Conservation (phyloP, 176 grass and related monocot genomes). For the Triticum timopheevii region DNA sequence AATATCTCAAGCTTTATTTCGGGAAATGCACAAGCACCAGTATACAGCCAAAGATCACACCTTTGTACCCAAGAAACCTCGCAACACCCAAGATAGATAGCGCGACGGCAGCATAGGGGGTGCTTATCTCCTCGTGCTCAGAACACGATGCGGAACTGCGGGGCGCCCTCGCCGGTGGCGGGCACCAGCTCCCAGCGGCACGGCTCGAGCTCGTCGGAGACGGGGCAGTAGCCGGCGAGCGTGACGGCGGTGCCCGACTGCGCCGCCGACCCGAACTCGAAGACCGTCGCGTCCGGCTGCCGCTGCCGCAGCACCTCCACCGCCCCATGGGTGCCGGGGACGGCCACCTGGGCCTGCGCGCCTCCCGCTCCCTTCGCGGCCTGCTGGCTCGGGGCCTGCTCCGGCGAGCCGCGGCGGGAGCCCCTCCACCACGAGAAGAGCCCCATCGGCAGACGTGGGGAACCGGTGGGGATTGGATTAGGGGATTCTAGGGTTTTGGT, state of each 20-base stretch:
- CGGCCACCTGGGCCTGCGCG: slow-evolving; percentile 5
- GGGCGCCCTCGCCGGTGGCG: slow-evolving; percentile 53
- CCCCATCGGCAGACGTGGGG: slow-evolving; percentile 56
- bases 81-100: background rate
- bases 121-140: slow-evolving; percentile 29
- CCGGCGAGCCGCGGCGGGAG: slow-evolving; percentile 27
- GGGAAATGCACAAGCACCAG: slow-evolving; percentile 2
- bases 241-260: slow-evolving; percentile 62
- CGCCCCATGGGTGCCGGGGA: slow-evolving; percentile 61
- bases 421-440: slow-evolving; percentile 82
- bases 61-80: slow-evolving; percentile 12
- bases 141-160: slow-evolving; percentile 95
- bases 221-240: slow-evolving; percentile 77
- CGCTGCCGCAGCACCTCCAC: slow-evolving; percentile 65
- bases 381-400: background rate
- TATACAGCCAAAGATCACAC: slow-evolving; percentile 14
- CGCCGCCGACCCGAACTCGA: slow-evolving; percentile 88
- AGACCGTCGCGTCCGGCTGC: slow-evolving; percentile 74
- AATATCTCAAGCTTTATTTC: slow-evolving; percentile 31
- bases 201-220: slow-evolving; percentile 88
- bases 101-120: background rate
- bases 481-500: slow-evolving; percentile 36
- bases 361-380: background rate
- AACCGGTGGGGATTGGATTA: slow-evolving; percentile 33
- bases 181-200: slow-evolving; percentile 88